phyloP scores from a whole-genome alignment of 169 alveolate genomes.

The Eimeria maxima region DNA sequence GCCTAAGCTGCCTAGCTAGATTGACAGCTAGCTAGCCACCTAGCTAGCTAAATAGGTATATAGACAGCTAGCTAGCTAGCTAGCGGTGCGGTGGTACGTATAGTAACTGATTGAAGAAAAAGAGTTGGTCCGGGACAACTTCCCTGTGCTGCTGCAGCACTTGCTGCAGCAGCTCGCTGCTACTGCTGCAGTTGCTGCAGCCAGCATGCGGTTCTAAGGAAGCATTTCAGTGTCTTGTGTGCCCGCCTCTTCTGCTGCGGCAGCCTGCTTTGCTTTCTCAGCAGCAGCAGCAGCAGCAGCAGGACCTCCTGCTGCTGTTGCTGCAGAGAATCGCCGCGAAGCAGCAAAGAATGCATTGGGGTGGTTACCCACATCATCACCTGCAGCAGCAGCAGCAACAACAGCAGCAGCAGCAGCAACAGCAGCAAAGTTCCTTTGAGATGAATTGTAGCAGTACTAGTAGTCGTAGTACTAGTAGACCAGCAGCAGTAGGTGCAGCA shows the following conservation, averaged over 20 bases:
- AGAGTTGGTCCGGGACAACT: background rate
- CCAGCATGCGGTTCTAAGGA: background rate
- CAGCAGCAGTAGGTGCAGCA: background rate
- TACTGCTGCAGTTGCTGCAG: background rate
- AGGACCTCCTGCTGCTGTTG: constrained; percentile 11
- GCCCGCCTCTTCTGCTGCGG: background rate
- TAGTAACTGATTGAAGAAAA: background rate
- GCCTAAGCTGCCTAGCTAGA: too few species aligned
- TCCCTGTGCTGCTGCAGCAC: background rate
- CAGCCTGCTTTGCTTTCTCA: background rate
- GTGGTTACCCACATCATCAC: constrained; percentile 96
- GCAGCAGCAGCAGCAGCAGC: background rate
- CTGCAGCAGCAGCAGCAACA: constrained; percentile 66
- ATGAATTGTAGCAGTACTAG: background rate
- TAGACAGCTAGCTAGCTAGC: background rate
- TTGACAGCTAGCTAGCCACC: too few species aligned
- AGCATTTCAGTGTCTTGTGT: background rate
- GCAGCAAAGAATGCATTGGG: constrained; percentile 92
- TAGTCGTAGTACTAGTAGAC: background rate
- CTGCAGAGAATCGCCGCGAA: constrained; percentile 36
- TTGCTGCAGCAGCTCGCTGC: background rate
- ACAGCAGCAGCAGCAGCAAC: background rate
- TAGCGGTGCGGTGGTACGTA: background rate
- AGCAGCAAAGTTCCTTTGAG: too few species aligned
- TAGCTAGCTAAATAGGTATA: too few species aligned